Evolutionary conservation across 805 yeast species (phyloP), one percentile per base, ranked within the genome.

Genomic region (Sugiyamaella mastotermitis): DNA sequence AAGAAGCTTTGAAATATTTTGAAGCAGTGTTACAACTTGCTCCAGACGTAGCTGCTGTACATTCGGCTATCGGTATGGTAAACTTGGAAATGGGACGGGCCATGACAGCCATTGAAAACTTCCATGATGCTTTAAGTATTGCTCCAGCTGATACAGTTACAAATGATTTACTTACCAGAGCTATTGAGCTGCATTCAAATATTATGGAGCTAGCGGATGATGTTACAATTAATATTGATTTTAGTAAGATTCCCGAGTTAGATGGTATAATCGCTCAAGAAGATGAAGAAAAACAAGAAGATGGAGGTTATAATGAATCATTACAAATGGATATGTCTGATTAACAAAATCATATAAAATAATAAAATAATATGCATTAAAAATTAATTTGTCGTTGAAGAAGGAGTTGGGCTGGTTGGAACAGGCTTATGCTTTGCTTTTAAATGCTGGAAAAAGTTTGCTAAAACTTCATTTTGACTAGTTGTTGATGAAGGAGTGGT

Each of bases 141-240:
- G 62, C 76, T 7, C 88, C 95, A 1, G 72, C 77, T 29, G 95
- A 90, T 56, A 82, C 90, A 0, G 81, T 87, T 13, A 92, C 97
- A 0, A 66, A 76, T 8, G 97, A 90, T 52, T 60, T 92, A 32
- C 64, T 92, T 43, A 76, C 76, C 47, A 72, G 94, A 46, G 96
- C 97, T 1, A 40, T 51, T 18, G 54, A 48, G 22, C 41, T 44
- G 17, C 18, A 27, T 17, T 27, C 30, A 7, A 15, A 10, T 6
- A 11, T 17, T 17, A 11, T 27, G 18, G 17, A 27, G 15, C 18
- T 27, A 9, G 15, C 30, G 18, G 30, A 27, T 27, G 30, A 27
- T 27, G 7, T 27, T 15, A 5, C 10, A 27, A 11, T 27, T 27
- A 6, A n/a, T n/a, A n/a, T n/a, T n/a, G n/a, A n/a, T n/a, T n/a